Evolutionary conservation across 2,329 filamentous ascomycete genomes (phyloP), one percentile per base, ranked within the genome.

Genomic region (Stagonosporopsis vannaccii): DNA sequence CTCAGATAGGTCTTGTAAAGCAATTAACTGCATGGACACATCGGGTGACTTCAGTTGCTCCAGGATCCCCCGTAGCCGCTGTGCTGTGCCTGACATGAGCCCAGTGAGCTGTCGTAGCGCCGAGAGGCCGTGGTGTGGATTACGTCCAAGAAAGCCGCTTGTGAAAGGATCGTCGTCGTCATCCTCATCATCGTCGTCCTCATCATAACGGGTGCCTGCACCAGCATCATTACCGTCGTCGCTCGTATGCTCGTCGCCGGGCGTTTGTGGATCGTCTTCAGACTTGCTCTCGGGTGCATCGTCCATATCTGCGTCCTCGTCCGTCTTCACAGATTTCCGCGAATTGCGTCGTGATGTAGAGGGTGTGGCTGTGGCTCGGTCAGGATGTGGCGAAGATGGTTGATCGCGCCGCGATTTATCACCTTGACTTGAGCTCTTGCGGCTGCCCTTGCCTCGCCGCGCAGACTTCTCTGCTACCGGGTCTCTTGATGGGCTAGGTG

Each of bases 1-100:
- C 76, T 99, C 93, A 0, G 94, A 97, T 6, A 99, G 82, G 66
- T 98, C 94, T 75, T 96, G 91, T 26, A 99, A 80, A 25, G 94
- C 95, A 69, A 97, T 92, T 64, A 97, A 82, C 79, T 99, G 96
- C 35, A 95, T 80, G 0, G 92, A 93, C 6, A 89, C 86, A 62
- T 97, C 92, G 72, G 93, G 94, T 67, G 90, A 87, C 62, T 89
- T 88, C 55, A 99, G 80, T 59, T 81, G 79, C 49, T 82, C 80
- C 42, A 82, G 70, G 30, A 82, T 78, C 51, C 70, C 90, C 52
- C 94, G 86, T 45, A 99, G 81, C 62, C 92, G 87, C 35, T 87
- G 84, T 20, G 91, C 89, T 56, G 94, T 87, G 35, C 93, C 90
- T 2, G 91, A 90, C 85, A 97, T 94, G 84, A 73, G 96, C 61